Conservation (phyloP, 192 early-diverging fungal genomes). For the Gaertneriomyces sp. region DNA sequence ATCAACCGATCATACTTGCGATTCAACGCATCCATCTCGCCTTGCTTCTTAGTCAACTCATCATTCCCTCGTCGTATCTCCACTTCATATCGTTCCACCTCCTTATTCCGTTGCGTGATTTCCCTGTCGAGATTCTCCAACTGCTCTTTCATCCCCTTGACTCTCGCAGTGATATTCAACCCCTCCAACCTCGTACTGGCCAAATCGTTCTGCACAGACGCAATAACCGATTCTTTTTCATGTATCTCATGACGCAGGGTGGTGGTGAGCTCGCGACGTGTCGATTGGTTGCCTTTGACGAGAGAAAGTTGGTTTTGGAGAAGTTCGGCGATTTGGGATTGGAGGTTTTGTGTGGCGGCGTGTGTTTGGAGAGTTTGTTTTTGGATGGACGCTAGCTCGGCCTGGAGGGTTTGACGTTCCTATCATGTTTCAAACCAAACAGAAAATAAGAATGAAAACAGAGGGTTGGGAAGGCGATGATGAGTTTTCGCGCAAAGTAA, state of each 20-base stretch:
- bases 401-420: constrained; percentile 49
- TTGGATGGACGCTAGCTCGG: constrained; percentile 44
- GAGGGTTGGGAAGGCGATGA: too few relatives aligned
- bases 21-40: constrained; percentile 60
- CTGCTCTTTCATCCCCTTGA: constrained; percentile 39
- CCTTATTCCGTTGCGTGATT: constrained; percentile 44
- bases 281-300: constrained; percentile 48
- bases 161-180: constrained; percentile 28
- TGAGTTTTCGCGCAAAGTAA: neutral
- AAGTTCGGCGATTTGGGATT: constrained; percentile 52
- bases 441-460: neutral
- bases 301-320: constrained; percentile 52
- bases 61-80: constrained; percentile 58
- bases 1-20: constrained; percentile 57
- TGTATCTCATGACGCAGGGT: constrained; percentile 48
- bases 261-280: constrained; percentile 36
- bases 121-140: constrained; percentile 41
- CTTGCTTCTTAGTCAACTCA: constrained; percentile 56
- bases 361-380: constrained; percentile 40
- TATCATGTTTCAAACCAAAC: constrained; percentile 6
- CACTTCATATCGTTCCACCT: constrained; percentile 61
- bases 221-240: constrained; percentile 55
- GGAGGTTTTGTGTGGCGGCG: constrained; percentile 36
- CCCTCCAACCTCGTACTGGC: constrained; percentile 44
- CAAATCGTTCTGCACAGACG: constrained; percentile 52